Evolutionary conservation across 2,329 filamentous ascomycete genomes (phyloP).

Genomic region (Ustilaginoidea virens): DNA sequence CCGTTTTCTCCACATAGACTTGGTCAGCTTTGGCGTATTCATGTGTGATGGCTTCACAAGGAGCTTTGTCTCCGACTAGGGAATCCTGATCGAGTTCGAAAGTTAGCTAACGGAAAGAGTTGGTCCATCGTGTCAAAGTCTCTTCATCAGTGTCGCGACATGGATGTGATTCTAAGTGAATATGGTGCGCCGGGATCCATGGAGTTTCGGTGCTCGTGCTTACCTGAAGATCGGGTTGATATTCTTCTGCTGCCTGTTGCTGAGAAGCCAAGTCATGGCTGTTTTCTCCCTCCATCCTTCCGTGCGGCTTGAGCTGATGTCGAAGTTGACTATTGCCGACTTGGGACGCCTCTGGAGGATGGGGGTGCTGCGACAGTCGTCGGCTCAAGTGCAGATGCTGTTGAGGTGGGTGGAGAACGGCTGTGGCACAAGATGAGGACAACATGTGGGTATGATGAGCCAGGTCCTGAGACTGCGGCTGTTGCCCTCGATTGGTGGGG

Average conservation of each 20-base stretch:
- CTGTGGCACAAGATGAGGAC: slow-evolving; percentile 5
- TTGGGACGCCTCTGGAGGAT: slow-evolving; percentile 3
- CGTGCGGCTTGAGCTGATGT: slow-evolving; percentile 7
- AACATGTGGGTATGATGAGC: slow-evolving; percentile 4
- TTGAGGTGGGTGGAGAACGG: slow-evolving; percentile 5
- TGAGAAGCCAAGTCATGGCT: slow-evolving; percentile 37
- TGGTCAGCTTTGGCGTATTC: slow-evolving; percentile 85
- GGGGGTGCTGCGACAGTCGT: slow-evolving; percentile 2
- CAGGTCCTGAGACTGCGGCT: slow-evolving; percentile 4
- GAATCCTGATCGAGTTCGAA: slow-evolving; percentile 45
- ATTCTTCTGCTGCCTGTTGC: slow-evolving; percentile 43
- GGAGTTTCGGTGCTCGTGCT: too few relatives aligned
- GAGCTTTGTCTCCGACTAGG: slow-evolving; percentile 62
- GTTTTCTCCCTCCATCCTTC: slow-evolving; percentile 19
- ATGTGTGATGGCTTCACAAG: slow-evolving; percentile 61
- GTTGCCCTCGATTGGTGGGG: slow-evolving; percentile 5
- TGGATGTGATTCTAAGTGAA: too few relatives aligned
- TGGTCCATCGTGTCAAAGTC: too few relatives aligned
- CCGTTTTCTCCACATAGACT: slow-evolving; percentile 73
- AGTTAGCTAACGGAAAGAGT: slow-evolving; percentile 1
- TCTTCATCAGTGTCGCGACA: too few relatives aligned
- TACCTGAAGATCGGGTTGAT: slow-evolving; percentile 42
- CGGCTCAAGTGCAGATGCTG: slow-evolving; percentile 5
- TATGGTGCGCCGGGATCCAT: too few relatives aligned
- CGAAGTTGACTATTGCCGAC: slow-evolving; percentile 6